Base-by-base conservation (phyloP, 768 basidiomycete species). In the Suillus subaureus region DNA sequence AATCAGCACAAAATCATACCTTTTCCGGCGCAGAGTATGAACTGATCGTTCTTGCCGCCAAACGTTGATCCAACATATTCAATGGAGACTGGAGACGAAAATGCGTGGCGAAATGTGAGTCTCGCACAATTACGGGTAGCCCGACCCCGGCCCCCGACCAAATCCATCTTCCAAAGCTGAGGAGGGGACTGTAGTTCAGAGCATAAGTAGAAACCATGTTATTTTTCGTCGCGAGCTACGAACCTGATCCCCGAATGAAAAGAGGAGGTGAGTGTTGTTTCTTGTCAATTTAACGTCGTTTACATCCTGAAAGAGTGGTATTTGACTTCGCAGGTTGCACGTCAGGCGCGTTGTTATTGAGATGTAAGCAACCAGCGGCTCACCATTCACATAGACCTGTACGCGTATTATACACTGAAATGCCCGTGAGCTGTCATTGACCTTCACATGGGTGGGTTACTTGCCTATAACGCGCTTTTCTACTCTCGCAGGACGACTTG, bases 61-160 rank as follows among this genome's bases (percentile, higher is more conserved):
- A 94, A 93, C 77, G 92, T 92, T 72, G 89, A 90, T 13, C 92
- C 93, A 1, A 91, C 88, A 70, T 92, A 93, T 70, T 93, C 89
- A n/a, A 91, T 85, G 15, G 81, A 67, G 18, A 79, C 78, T 72
- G 88, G 90, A 9, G 91, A 88, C 81, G 87, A 84, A 72, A 92
- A 93, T 1, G 87, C 91, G 69, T 92, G 91, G 62, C 89, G 87
- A 64, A 82, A 69, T 12, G 58, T 76, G 11, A 78, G 69, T 56
- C 75, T 77, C 71, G 73, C 68, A 13, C 73, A 72, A 45, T 71
- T 71, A 43, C 77, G 79, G 28, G 80, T 79, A 31, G 80, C 75
- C 65, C 54, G 52, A 3, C 71, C 76, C 63, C 71, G 71, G 61
- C 89, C 86, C 74, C 85, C 87, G 42, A 90, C 77, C 33, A 85